Evolutionary conservation across 75 land plant genomes (phyloP).

Genomic region (Chamaecyparis obtusa): DNA sequence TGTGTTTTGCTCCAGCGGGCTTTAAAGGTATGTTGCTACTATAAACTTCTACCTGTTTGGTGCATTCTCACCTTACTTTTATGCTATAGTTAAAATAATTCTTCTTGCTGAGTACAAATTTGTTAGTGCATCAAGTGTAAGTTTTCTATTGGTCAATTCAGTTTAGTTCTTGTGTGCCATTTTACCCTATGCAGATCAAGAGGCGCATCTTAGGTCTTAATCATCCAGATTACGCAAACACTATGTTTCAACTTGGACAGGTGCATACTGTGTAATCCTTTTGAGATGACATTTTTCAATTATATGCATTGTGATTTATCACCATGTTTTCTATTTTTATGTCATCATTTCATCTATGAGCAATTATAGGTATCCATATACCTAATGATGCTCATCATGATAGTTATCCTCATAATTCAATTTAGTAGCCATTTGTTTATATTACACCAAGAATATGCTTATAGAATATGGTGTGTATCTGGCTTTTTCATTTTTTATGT

Average conservation of each 20-base stretch:
- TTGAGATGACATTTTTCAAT: constrained; percentile 2
- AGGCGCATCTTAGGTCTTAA: constrained; percentile 72
- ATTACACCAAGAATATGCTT: neutral
- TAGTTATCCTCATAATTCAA: neutral
- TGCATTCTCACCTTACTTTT: neutral
- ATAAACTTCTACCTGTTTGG: neutral
- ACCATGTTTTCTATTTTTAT: neutral
- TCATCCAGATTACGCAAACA: constrained; percentile 84
- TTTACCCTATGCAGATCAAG: constrained; percentile 62
- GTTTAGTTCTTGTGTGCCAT: neutral
- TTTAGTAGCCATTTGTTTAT: neutral
- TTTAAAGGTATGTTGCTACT: constrained; percentile 39
- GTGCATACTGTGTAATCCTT: constrained; percentile 27
- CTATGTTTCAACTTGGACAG: constrained; percentile 91
- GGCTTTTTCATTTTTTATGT: neutral
- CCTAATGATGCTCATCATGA: neutral
- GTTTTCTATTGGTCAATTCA: neutral
- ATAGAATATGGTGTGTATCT: neutral
- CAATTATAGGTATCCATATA: neutral
- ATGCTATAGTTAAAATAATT: neutral
- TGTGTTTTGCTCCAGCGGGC: constrained; percentile 38
- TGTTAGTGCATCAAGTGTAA: too few species aligned
- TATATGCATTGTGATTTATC: neutral
- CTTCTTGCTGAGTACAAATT: neutral
- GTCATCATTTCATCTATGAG: neutral